These are phyloP conservation scores for Elaeis guineensis DNA, from an alignment of 176 grass and related monocot genomes.

Conservation along the genomic window DNA sequence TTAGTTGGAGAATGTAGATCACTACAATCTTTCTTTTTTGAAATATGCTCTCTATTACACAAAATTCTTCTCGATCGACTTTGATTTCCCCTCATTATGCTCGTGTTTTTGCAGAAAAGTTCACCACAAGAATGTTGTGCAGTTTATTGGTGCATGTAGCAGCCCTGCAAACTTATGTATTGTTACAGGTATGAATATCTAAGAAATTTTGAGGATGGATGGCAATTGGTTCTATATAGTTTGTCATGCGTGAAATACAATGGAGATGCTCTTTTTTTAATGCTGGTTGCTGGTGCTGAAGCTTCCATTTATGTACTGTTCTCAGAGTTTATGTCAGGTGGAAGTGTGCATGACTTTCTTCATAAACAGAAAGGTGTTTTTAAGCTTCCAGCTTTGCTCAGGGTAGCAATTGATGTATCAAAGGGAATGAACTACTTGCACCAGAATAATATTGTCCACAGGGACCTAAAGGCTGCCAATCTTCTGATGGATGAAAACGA, in stretches of 20 bases:
- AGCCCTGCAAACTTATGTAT: slow-evolving; percentile 81
- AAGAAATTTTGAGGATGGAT: background rate
- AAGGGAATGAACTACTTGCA: slow-evolving; percentile 99
- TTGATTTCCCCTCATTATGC: slow-evolving; percentile 6
- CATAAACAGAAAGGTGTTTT: slow-evolving; percentile 93
- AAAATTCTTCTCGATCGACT: background rate
- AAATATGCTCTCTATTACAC: background rate
- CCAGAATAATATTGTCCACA: slow-evolving; percentile 98
- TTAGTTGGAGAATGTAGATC: too few species aligned
- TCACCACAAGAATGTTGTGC: slow-evolving; percentile 95
- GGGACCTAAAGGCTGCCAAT: slow-evolving; percentile 97
- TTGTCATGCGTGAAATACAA: background rate
- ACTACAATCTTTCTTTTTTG: too few species aligned
- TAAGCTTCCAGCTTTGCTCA: slow-evolving; percentile 73
- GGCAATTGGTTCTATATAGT: background rate
- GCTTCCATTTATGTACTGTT: slow-evolving; percentile 1
- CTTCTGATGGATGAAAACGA: slow-evolving; percentile 99
- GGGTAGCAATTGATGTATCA: slow-evolving; percentile 94
- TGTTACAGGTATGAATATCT: slow-evolving; percentile 62
- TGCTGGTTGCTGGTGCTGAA: too few species aligned
- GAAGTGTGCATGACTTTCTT: slow-evolving; percentile 93
- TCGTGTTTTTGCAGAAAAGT: slow-evolving; percentile 66
- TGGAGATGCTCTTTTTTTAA: background rate
- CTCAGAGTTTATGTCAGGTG: slow-evolving; percentile 87
- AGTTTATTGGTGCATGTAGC: slow-evolving; percentile 96